phyloP scores from a whole-genome alignment of 192 early-diverging fungal species.

The Rhizoclosmatium globosum region DNA sequence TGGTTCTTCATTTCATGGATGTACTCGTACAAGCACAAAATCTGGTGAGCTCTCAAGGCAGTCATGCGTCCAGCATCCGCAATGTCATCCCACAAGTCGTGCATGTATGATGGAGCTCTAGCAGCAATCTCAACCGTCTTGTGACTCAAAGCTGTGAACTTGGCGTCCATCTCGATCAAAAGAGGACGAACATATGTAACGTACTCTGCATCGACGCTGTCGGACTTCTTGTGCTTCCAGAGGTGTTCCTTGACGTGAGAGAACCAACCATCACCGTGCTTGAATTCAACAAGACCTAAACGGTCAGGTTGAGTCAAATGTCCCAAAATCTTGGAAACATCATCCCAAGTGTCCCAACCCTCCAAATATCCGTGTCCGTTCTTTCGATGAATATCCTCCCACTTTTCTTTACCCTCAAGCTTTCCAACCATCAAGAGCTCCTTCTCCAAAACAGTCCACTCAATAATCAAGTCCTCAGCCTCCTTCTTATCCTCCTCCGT shows the following conservation, averaged over 20 bases:
- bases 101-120: conserved; percentile 17
- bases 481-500: not conserved
- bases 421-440: conserved; percentile 29
- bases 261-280: conserved; percentile 26
- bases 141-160: conserved; percentile 12
- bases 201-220: conserved; percentile 7
- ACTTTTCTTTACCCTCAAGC: conserved; percentile 1
- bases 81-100: conserved; percentile 38
- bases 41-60: conserved; percentile 31
- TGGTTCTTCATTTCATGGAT: conserved; percentile 18
- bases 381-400: conserved; percentile 17
- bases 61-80: conserved; percentile 35
- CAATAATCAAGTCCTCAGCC: conserved; percentile 13
- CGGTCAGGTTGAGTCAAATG: conserved; percentile 39
- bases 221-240: not conserved
- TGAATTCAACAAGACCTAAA: conserved; percentile 34
- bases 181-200: conserved; percentile 15
- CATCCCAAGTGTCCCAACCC: conserved; percentile 43
- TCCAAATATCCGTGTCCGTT: conserved; percentile 40
- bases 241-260: conserved; percentile 8
- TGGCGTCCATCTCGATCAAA: conserved; percentile 29
- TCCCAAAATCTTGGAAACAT: conserved; percentile 31
- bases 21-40: conserved; percentile 34
- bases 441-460: conserved; percentile 17
- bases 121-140: conserved; percentile 19